A percentile compares a stretch with the other conserved stretches of the same genome.
These are phyloP conservation scores for Colletotrichum tofieldiae DNA, from an alignment of 2,329 filamentous ascomycete genomes.

Conservation along the genomic window DNA sequence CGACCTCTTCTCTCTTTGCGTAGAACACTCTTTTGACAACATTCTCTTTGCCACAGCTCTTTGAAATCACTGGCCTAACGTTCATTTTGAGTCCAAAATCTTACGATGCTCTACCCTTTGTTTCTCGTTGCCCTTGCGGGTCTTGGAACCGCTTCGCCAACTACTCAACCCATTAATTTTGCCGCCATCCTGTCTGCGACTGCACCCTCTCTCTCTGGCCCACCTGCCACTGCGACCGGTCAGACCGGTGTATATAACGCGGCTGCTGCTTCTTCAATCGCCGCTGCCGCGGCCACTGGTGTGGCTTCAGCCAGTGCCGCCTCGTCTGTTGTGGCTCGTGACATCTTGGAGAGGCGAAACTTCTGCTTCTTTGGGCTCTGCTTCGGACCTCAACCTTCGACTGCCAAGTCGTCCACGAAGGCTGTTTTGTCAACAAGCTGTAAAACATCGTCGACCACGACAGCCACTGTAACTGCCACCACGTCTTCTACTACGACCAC, in stretches of 20 bases:
- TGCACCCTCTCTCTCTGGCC: conserved; percentile 7
- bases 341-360: conserved; percentile 3
- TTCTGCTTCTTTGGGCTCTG: conserved; percentile 28
- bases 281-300: conserved; percentile 15
- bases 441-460: neutral
- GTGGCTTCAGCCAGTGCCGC: conserved; percentile 34
- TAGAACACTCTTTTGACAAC: neutral
- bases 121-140: conserved; percentile 32
- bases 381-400: neutral
- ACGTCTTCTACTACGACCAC: neutral
- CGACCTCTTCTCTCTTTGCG: conserved; percentile 3
- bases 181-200: conserved; percentile 17
- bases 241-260: conserved; percentile 33
- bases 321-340: conserved; percentile 18
- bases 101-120: conserved; percentile 26
- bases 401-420: neutral
- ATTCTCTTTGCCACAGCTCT: neutral
- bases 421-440: neutral
- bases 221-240: conserved; percentile 12
- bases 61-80: neutral
- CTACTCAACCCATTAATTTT: conserved; percentile 24
- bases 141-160: conserved; percentile 27
- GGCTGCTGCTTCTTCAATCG: conserved; percentile 2
- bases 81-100: neutral
- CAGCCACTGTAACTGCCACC: neutral